Conservation (phyloP, 352 stramenopile genomes). For the Globisporangium echinulatum region DNA sequence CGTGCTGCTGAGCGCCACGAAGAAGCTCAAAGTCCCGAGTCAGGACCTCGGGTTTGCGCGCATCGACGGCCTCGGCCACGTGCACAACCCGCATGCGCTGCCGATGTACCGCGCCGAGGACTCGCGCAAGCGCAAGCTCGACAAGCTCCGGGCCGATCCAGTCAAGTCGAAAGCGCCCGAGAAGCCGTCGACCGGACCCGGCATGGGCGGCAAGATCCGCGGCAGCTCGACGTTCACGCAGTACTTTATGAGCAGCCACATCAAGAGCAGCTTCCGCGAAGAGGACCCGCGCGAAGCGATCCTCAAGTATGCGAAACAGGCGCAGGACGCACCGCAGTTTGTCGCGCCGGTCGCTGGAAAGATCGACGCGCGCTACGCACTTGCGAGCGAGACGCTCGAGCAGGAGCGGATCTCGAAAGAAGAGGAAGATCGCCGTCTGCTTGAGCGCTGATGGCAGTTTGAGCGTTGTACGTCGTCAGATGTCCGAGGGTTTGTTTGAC, state of each 20-base stretch:
- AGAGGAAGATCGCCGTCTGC: conserved; percentile 60
- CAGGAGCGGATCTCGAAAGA: conserved; percentile 75
- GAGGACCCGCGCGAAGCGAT: conserved; percentile 84
- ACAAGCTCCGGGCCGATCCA: conserved; percentile 59
- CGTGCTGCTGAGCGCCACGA: conserved; percentile 74
- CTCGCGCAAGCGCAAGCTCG: conserved; percentile 63
- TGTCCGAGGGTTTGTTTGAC: no score
- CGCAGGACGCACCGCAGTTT: conserved; percentile 68
- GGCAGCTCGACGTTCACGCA: conserved; percentile 82
- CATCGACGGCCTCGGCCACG: conserved; percentile 59
- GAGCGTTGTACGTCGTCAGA: no score
- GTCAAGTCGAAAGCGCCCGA: conserved; percentile 71
- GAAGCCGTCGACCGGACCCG: conserved; percentile 65
- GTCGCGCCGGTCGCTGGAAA: conserved; percentile 41
- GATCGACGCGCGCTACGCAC: conserved; percentile 63
- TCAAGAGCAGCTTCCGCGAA: conserved; percentile 80
- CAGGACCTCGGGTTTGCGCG: conserved; percentile 47
- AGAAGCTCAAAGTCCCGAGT: conserved; percentile 57
- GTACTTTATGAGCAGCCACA: conserved; percentile 85
- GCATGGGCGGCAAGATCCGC: conserved; percentile 73
- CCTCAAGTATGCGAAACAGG: conserved; percentile 78
- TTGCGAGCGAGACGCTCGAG: conserved; percentile 72
- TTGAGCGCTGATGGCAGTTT: conserved; percentile 35
- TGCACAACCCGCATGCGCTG: conserved; percentile 73
- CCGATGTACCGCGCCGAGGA: conserved; percentile 78